Evolutionary conservation across 1,139 yeast species (phyloP).

Genomic region (Blastobotrys ciferrii): DNA sequence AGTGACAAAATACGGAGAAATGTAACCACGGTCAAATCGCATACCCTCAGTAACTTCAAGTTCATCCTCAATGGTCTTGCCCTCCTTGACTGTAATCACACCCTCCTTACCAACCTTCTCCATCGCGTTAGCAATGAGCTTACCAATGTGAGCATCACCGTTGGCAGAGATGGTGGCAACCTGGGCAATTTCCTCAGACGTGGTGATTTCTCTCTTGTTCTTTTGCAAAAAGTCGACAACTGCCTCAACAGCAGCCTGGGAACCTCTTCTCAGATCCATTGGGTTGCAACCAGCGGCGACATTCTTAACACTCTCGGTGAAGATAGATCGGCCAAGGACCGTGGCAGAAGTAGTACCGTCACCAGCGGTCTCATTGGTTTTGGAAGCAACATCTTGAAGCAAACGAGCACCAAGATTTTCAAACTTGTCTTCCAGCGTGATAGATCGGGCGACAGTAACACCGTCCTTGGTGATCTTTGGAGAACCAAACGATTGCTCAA

Average conservation of each 20-base stretch:
- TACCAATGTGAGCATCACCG: constrained; percentile 94
- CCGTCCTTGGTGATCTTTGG: constrained; percentile 99
- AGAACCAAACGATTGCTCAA: constrained; percentile 95
- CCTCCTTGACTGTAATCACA: constrained; percentile 97
- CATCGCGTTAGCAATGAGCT: constrained; percentile 94
- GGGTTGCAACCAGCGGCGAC: constrained; percentile 99
- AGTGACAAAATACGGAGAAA: constrained; percentile 97
- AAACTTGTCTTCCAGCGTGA: constrained; percentile 84
- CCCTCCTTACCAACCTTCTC: constrained; percentile 99
- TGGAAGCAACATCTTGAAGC: constrained; percentile 96
- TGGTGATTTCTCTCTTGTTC: constrained; percentile 95
- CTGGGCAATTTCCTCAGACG: constrained; percentile 96
- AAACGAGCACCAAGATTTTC: constrained; percentile 97
- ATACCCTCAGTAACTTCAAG: constrained; percentile 98
- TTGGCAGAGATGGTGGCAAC: constrained; percentile 98
- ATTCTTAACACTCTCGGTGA: constrained; percentile 95
- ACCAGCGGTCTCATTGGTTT: constrained; percentile 98
- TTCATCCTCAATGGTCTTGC: constrained; percentile 95
- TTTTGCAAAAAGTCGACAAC: constrained; percentile 85
- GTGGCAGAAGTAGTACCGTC: constrained; percentile 99
- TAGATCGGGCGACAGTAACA: constrained; percentile 94
- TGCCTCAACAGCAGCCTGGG: constrained; percentile 98
- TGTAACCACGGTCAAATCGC: constrained; percentile 98
- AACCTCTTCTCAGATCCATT: constrained; percentile 98
- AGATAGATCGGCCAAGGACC: constrained; percentile 93